phyloP scores from a whole-genome alignment of 1,139 yeast species.

The Taiozyma sp. region DNA sequence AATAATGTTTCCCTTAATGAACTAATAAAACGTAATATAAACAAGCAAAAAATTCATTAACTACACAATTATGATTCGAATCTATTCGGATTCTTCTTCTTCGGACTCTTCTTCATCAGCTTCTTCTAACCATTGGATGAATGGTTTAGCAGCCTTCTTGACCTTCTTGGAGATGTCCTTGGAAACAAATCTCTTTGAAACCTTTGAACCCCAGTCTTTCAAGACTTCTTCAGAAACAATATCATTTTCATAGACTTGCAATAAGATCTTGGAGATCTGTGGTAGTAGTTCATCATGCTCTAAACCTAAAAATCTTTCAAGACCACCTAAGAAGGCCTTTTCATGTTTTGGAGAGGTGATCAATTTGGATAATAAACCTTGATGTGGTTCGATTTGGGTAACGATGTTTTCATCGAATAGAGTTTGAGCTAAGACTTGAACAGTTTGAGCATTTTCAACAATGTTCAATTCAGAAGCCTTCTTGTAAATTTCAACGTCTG shows the following conservation, averaged over 20 bases:
- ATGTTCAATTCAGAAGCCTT: slow-evolving; percentile 81
- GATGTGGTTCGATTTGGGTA: slow-evolving; percentile 69
- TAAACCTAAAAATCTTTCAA: slow-evolving; percentile 88
- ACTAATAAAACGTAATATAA: too few species aligned
- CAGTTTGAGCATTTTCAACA: slow-evolving; percentile 67
- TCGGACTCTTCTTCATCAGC: slow-evolving; percentile 74
- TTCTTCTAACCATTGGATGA: slow-evolving; percentile 88
- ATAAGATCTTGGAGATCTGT: slow-evolving; percentile 73
- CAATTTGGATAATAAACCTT: slow-evolving; percentile 77
- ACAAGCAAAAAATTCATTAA: slow-evolving; percentile 14
- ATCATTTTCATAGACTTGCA: slow-evolving; percentile 79
- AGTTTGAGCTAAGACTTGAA: slow-evolving; percentile 89
- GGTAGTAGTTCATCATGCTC: slow-evolving; percentile 75
- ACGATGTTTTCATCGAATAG: slow-evolving; percentile 78
- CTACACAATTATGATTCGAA: slow-evolving; percentile 14
- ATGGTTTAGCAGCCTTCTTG: slow-evolving; percentile 94
- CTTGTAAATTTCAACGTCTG: slow-evolving; percentile 88
- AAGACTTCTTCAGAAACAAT: slow-evolving; percentile 79
- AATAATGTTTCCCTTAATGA: background rate
- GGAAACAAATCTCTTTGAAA: slow-evolving; percentile 89
- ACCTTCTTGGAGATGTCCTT: slow-evolving; percentile 91
- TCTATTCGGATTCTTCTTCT: slow-evolving; percentile 29
- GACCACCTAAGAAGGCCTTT: slow-evolving; percentile 89
- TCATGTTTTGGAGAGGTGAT: slow-evolving; percentile 66
- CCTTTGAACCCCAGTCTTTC: slow-evolving; percentile 84